Percentiles rank a stretch among this genome's conserved stretches.
These are phyloP conservation scores for Nannochloropsis oceanica DNA, from an alignment of 108 stramenopile species.

Conservation along the genomic window DNA sequence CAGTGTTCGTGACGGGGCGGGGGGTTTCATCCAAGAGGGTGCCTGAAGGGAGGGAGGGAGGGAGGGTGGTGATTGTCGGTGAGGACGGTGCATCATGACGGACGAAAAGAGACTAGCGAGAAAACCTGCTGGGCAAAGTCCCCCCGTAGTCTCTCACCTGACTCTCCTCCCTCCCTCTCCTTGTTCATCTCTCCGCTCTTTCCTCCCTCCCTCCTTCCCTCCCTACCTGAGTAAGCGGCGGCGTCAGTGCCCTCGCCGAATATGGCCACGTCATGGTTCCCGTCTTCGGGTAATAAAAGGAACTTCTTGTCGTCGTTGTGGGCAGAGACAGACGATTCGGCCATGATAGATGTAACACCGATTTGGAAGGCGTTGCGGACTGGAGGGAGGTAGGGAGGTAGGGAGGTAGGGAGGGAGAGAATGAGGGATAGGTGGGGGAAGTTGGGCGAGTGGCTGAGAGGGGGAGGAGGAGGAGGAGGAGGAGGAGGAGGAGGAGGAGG, in stretches of 20 bases:
- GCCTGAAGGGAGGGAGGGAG: background rate
- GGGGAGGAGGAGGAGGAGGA: too few relatives aligned
- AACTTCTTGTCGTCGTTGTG: background rate
- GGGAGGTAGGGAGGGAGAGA: background rate
- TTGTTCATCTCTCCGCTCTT: too few relatives aligned
- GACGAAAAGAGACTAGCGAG: too few relatives aligned
- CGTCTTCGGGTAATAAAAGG: conserved; percentile 15
- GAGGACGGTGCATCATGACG: too few relatives aligned
- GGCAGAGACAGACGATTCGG: background rate
- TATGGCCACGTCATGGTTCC: conserved; percentile 59
- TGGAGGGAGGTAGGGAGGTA: background rate
- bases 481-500: too few relatives aligned
- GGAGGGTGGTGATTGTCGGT: too few relatives aligned
- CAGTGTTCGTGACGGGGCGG: background rate
- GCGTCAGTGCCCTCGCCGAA: conserved; percentile 35
- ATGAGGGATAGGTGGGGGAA: background rate
- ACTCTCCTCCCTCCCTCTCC: too few relatives aligned
- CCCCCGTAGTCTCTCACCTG: too few relatives aligned
- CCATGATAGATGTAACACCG: background rate
- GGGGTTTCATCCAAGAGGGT: background rate
- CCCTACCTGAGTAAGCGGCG: too few relatives aligned
- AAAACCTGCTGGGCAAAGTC: too few relatives aligned
- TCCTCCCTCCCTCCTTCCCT: too few relatives aligned
- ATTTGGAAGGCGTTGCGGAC: background rate
- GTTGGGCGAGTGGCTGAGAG: background rate